Conservation (phyloP, 352 stramenopile genomes). For the Globisporangium heterothallicum region DNA sequence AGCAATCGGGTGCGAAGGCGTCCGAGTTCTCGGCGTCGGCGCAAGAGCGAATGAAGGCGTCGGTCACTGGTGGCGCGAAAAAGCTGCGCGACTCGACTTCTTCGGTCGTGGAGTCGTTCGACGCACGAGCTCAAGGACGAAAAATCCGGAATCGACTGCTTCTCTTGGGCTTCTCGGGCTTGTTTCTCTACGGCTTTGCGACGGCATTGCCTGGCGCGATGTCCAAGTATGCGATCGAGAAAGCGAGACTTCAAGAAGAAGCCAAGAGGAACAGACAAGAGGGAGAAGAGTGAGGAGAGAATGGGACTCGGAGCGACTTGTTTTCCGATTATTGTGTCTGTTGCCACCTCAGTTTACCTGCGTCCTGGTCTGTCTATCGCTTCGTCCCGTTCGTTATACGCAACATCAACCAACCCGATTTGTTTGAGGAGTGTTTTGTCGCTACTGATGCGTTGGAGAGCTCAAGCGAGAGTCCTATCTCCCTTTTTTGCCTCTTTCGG, state of each 20-base stretch:
- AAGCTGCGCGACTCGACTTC: slow-evolving; percentile 46
- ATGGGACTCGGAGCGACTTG: too few species aligned
- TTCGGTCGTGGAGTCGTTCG: slow-evolving; percentile 40
- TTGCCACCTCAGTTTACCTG: too few species aligned
- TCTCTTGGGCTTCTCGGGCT: slow-evolving; percentile 45
- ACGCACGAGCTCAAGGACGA: slow-evolving; percentile 35
- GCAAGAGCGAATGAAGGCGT: slow-evolving; percentile 30
- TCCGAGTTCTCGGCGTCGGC: slow-evolving; percentile 21
- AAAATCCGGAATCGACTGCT: slow-evolving; percentile 55
- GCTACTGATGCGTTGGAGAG: too few species aligned
- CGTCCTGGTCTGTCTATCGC: too few species aligned
- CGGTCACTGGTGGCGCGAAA: slow-evolving; percentile 33
- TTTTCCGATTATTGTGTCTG: too few species aligned
- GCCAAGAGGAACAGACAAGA: slow-evolving; percentile 27
- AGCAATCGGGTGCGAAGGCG: slow-evolving; percentile 22
- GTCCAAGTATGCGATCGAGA: slow-evolving; percentile 65
- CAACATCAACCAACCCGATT: background rate
- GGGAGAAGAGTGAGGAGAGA: background rate
- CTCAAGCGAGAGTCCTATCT: background rate
- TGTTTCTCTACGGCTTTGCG: slow-evolving; percentile 77
- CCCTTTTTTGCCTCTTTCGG: slow-evolving; percentile 17
- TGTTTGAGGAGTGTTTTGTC: too few species aligned
- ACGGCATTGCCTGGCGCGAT: slow-evolving; percentile 52
- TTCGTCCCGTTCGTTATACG: background rate
- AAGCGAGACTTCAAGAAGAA: slow-evolving; percentile 44